Conservation (phyloP, 192 early-diverging fungal genomes). For the Mortierella claussenii region DNA sequence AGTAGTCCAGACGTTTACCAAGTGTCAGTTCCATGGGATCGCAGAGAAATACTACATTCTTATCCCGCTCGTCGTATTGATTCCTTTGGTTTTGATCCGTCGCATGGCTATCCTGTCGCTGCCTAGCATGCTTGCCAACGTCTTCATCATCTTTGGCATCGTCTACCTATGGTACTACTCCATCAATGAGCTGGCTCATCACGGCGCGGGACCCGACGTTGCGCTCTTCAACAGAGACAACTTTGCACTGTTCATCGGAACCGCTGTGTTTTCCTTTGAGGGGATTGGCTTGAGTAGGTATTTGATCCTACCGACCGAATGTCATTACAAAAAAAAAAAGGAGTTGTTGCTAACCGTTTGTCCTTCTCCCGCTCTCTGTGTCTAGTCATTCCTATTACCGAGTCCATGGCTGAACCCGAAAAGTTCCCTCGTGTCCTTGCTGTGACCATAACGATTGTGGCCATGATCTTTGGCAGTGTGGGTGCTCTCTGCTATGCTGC, state of each 20-base stretch:
- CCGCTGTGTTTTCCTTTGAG: slow-evolving; percentile 67
- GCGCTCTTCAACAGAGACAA: slow-evolving; percentile 64
- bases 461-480: slow-evolving; percentile 56
- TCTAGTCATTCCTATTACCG: slow-evolving; percentile 64
- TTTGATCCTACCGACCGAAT: not conserved
- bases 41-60: slow-evolving; percentile 77
- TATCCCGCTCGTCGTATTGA: slow-evolving; percentile 77
- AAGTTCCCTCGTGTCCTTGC: slow-evolving; percentile 63
- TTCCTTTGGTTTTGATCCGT: slow-evolving; percentile 76
- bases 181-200: slow-evolving; percentile 53
- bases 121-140: slow-evolving; percentile 75
- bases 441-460: slow-evolving; percentile 56
- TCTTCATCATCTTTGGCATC: slow-evolving; percentile 80
- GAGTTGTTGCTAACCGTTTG: no score
- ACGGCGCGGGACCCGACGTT: slow-evolving; percentile 60
- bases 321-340: not conserved
- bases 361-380: no score
- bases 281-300: slow-evolving; percentile 48
- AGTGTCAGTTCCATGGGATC: slow-evolving; percentile 62
- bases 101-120: slow-evolving; percentile 65
- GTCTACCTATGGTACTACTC: slow-evolving; percentile 72
- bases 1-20: slow-evolving; percentile 76
- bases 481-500: slow-evolving; percentile 69
- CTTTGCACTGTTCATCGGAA: slow-evolving; percentile 80
- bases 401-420: slow-evolving; percentile 67